Evolutionary conservation across 495 filamentous ascomycete genomes (phyloP).

Genomic region (Beverwykella pulmonaria): DNA sequence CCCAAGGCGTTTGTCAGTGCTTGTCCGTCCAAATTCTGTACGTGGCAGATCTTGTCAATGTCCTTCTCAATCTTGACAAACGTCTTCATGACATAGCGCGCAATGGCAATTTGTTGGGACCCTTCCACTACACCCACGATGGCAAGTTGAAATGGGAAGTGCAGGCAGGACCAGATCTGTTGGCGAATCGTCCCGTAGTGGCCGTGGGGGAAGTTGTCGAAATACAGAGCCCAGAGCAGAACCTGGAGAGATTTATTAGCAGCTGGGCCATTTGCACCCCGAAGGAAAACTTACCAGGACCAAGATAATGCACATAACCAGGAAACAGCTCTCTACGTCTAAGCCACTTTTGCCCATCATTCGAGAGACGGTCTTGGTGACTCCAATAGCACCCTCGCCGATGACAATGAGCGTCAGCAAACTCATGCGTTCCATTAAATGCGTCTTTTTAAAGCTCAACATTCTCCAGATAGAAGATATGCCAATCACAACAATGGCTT

Average conservation of each 20-base stretch:
- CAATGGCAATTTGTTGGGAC: slow-evolving; percentile 33
- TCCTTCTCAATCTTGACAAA: slow-evolving; percentile 24
- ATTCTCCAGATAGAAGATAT: slow-evolving; percentile 37
- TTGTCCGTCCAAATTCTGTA: slow-evolving; percentile 28
- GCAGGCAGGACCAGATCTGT: slow-evolving; percentile 36
- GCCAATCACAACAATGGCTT: slow-evolving; percentile 20
- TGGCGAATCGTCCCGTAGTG: slow-evolving; percentile 40
- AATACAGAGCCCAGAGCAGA: slow-evolving; percentile 34
- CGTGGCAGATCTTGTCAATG: slow-evolving; percentile 17
- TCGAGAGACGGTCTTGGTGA: slow-evolving; percentile 35
- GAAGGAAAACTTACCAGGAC: slow-evolving; percentile 25
- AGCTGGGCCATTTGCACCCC: neutral
- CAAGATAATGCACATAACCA: slow-evolving; percentile 38
- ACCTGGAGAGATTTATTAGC: slow-evolving; percentile 13
- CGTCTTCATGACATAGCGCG: slow-evolving; percentile 34
- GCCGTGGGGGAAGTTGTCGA: slow-evolving; percentile 38
- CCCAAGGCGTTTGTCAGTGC: slow-evolving; percentile 13
- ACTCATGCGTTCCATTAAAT: slow-evolving; percentile 40
- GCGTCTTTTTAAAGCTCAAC: slow-evolving; percentile 41
- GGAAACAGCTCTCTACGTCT: slow-evolving; percentile 25
- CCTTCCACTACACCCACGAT: slow-evolving; percentile 39
- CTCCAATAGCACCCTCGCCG: slow-evolving; percentile 38
- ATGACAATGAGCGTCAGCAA: slow-evolving; percentile 39
- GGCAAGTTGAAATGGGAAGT: slow-evolving; percentile 37
- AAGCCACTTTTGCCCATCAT: slow-evolving; percentile 37